Base-by-base conservation (phyloP, 2,329 filamentous ascomycete genomes). In the Akanthomyces uredinophilus region DNA sequence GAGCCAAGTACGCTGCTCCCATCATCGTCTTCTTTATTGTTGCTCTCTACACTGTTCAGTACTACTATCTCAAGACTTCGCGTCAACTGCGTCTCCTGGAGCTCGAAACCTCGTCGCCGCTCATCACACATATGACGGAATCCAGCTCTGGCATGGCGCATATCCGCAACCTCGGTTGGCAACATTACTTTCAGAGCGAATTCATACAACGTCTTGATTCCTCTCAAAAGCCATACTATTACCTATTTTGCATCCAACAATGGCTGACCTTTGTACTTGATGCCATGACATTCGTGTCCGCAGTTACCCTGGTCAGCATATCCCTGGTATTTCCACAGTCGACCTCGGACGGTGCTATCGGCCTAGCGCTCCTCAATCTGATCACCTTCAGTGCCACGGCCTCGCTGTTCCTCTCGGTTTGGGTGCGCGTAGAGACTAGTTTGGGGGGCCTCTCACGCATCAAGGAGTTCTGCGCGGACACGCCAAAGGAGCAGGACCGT, bases 141-240 rank as follows among this genome's bases (percentile, higher is more conserved):
- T 77, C 77, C 4, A 65, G 80, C 0, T 71, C 73, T 16, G 80
- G 81, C 0, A 65, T 83, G 1, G 65, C 72, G 0, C 82, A 79
- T 0, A 79, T 84, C 52, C 76, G 83, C 20, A 80, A 82, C 1
- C 84, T 84, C 62, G 77, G 78, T 3, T 86, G 83, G 83, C 73
- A 79, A 43, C 67, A 71, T 1, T 68, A 71, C 6, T 75, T 78
- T 60, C 70, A 75, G 35, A 65, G 75, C 32, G 76, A 76, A 63
- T 82, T 81, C 60, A 69, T 78, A n/a, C 64, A 67, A 4, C 72
- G 82, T 0, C 70, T 86, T 1, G 79, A 86, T 63, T 68, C 71
- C 13, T 82, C 82, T 0, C 83, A 86, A 65, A 71, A 75, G 35
- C 82, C 83, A 1, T 81, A 79, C 55, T 86, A 86, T 66, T 74